phyloP scores from a whole-genome alignment of 257 asterid species.

The Nemophila menziesii region DNA sequence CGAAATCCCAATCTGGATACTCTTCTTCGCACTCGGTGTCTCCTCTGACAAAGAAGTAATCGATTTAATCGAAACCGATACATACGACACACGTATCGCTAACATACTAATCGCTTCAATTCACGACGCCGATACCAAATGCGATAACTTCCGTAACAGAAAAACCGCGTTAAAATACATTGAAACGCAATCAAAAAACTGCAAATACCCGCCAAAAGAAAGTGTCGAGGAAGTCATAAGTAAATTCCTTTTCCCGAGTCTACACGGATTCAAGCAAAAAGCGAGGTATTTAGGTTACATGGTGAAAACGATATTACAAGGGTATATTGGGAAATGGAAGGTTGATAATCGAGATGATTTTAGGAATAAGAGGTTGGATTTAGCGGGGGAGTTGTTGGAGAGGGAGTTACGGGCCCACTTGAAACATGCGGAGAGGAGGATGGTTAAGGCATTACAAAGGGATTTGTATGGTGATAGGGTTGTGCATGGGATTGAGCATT shows the following conservation, averaged over 20 bases:
- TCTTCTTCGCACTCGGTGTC: slow-evolving; percentile 79
- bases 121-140: slow-evolving; percentile 55
- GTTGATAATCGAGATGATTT: slow-evolving; percentile 80
- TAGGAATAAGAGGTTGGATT: slow-evolving; percentile 81
- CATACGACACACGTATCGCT: slow-evolving; percentile 29
- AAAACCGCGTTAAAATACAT: slow-evolving; percentile 33
- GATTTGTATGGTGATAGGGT: slow-evolving; percentile 62
- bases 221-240: slow-evolving; percentile 56
- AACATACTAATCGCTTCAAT: slow-evolving; percentile 60
- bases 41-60: slow-evolving; percentile 57
- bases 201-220: slow-evolving; percentile 66
- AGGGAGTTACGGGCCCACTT: slow-evolving; percentile 68
- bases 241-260: slow-evolving; percentile 52
- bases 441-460: slow-evolving; percentile 68
- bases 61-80: slow-evolving; percentile 46
- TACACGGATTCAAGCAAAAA: slow-evolving; percentile 45
- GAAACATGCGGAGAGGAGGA: slow-evolving; percentile 71
- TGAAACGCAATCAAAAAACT: slow-evolving; percentile 29
- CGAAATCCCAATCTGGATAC: slow-evolving; percentile 75
- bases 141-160: slow-evolving; percentile 45
- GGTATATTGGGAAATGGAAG: slow-evolving; percentile 60
- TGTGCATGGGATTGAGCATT: slow-evolving; percentile 41
- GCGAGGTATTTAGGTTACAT: slow-evolving; percentile 76
- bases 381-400: slow-evolving; percentile 84
- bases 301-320: slow-evolving; percentile 75